Conservation (phyloP, 768 basidiomycete species). For the Lentinula sp. region DNA sequence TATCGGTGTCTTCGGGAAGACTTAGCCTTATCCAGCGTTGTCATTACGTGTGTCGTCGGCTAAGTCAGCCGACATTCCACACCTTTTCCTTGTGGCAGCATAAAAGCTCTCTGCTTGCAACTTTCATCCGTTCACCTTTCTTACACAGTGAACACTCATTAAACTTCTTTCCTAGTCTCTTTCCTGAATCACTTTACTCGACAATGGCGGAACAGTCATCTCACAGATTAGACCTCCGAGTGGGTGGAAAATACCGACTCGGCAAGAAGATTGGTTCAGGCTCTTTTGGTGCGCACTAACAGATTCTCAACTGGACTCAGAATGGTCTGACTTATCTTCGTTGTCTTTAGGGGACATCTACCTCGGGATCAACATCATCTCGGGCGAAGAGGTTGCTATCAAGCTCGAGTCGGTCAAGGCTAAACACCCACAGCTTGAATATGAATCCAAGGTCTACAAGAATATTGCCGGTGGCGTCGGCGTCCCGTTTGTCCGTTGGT, state of each 20-base stretch:
- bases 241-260: slow-evolving; percentile 93
- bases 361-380: slow-evolving; percentile 99
- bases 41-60: slow-evolving; percentile 7
- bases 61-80: slow-evolving; percentile 7
- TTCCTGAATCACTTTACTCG: background rate
- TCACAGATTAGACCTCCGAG: slow-evolving; percentile 78
- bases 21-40: background rate
- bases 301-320: slow-evolving; percentile 4
- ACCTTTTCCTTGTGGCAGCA: slow-evolving; percentile 7
- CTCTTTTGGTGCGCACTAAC: slow-evolving; percentile 75
- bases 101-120: slow-evolving; percentile 11
- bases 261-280: slow-evolving; percentile 99
- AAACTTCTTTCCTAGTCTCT: slow-evolving; percentile 12
- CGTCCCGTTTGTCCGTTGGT: slow-evolving; percentile 97
- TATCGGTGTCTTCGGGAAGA: background rate
- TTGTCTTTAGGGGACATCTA: slow-evolving; percentile 83
- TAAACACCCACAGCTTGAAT: slow-evolving; percentile 99
- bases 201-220: slow-evolving; percentile 69
- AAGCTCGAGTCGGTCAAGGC: slow-evolving; percentile 99
- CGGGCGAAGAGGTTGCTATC: slow-evolving; percentile 98
- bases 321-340: background rate
- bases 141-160: slow-evolving; percentile 8
- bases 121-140: background rate
- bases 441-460: slow-evolving; percentile 94
- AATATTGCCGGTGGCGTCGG: slow-evolving; percentile 99